Evolutionary conservation across 306 rosid species (phyloP).

Genomic region (Vigna mungo): DNA sequence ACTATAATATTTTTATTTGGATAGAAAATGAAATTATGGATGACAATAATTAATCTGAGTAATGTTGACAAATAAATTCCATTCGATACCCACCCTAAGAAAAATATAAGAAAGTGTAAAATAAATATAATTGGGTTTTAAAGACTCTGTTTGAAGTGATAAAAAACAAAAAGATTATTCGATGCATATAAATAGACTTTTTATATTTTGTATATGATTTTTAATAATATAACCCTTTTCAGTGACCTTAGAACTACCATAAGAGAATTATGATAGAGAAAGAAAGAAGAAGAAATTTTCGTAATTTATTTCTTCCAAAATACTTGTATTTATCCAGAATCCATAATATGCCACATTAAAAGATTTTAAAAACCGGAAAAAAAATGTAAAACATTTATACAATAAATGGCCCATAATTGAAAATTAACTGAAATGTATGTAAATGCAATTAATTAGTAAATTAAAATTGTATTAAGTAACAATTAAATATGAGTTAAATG

Average conservation of each 20-base stretch:
- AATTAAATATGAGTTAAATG: conserved; percentile 29
- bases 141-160: too few species aligned
- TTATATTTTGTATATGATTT: too few species aligned
- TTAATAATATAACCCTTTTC: too few species aligned
- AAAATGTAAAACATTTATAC: background rate
- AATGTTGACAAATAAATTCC: too few species aligned
- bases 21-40: too few species aligned
- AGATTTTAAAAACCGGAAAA: background rate
- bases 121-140: too few species aligned
- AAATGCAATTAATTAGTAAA: conserved; percentile 23
- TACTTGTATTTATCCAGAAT: background rate
- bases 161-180: too few species aligned
- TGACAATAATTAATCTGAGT: too few species aligned
- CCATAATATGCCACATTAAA: background rate
- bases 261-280: background rate
- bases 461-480: conserved; percentile 18
- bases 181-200: too few species aligned
- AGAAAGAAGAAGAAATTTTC: background rate
- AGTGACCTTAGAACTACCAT: background rate
- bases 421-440: conserved; percentile 41
- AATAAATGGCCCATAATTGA: conserved; percentile 36
- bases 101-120: too few species aligned
- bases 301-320: background rate
- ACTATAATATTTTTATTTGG: too few species aligned
- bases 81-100: too few species aligned